Base-by-base conservation (phyloP, 768 basidiomycete genomes). In the Dendrothele bispora region DNA sequence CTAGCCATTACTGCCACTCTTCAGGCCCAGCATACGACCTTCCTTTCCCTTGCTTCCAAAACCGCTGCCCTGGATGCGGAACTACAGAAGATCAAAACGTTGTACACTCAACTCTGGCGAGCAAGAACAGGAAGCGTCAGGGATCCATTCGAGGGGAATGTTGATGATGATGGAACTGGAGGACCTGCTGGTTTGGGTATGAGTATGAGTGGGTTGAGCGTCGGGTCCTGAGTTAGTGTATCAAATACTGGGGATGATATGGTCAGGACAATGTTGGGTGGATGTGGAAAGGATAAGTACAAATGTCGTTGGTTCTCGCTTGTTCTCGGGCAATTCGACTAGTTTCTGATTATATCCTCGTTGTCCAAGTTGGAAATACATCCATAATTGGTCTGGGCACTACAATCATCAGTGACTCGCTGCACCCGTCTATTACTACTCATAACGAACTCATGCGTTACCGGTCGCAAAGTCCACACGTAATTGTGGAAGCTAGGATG, bases 101-200 rank as follows among this genome's bases (percentile, higher is more conserved):
- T 86, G 10, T 91, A 90, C 54, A 86, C 84, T 0, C 86, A 89
- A 56, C 68, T 90, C 5, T 92, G 88, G 87, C 80, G 86, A 11
- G 73, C 79, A 15, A 83, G 84, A 62, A 91, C 86, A 14, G 90
- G 90, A 25, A 91, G 88, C 56, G 82, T 84, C 64, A 73, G 90
- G 49, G 89, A 92, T 62, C 91, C 91, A 7, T 93, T 92, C 61
- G 82, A 84, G 54, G 68, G 69, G 50, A 20, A 34, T 15, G 39
- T 29, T 34, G 39, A 34, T 14, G 30, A 62, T 63, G 39, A 65
- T 62, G 40, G 47, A 46, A 65, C 70, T n/a, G 68, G 70, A 2
- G 60, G 48, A 29, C 68, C 66, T 10, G 60, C 61, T 14, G 78
- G 78, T 39, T 72, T 79, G 38, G 78, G 78, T 30, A 58, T 80